These are phyloP conservation scores for Brachypodium distachyon DNA, from an alignment of 202 grass and related monocot genomes.

Conservation along the genomic window DNA sequence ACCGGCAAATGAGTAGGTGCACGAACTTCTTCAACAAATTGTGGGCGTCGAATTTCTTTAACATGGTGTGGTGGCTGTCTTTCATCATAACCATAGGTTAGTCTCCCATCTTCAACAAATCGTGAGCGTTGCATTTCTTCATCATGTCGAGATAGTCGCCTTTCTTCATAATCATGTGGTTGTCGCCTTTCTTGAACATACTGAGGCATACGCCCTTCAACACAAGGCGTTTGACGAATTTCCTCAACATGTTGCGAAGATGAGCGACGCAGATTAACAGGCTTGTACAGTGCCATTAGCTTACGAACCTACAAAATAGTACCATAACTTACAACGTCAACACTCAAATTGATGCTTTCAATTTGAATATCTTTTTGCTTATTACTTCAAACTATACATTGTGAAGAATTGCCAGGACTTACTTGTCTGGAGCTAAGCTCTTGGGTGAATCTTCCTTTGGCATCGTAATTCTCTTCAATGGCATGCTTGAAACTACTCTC, in stretches of 20 bases:
- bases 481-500: constrained; percentile 74
- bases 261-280: constrained; percentile 9
- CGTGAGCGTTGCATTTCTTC: background rate
- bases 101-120: constrained; percentile 3
- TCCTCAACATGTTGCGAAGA: constrained; percentile 15
- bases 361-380: background rate
- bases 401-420: background rate
- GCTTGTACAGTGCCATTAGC: constrained; percentile 34
- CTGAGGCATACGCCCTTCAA: background rate
- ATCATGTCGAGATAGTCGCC: background rate
- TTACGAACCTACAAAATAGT: constrained; percentile 35
- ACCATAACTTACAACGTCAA: background rate
- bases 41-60: constrained; percentile 5
- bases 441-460: constrained; percentile 65
- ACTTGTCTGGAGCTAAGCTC: constrained; percentile 70
- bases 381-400: background rate
- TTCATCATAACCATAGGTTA: constrained; percentile 14
- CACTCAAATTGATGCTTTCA: background rate
- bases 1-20: background rate
- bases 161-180: background rate
- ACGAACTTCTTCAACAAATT: constrained; percentile 10
- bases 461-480: constrained; percentile 73
- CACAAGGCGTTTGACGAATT: background rate
- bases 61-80: background rate
- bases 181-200: constrained; percentile 22